A percentile compares a stretch with the other conserved stretches of the same genome.
Evolutionary conservation across 2,329 filamentous ascomycete genomes (phyloP).

Genomic region (Podosphaera aphanis): DNA sequence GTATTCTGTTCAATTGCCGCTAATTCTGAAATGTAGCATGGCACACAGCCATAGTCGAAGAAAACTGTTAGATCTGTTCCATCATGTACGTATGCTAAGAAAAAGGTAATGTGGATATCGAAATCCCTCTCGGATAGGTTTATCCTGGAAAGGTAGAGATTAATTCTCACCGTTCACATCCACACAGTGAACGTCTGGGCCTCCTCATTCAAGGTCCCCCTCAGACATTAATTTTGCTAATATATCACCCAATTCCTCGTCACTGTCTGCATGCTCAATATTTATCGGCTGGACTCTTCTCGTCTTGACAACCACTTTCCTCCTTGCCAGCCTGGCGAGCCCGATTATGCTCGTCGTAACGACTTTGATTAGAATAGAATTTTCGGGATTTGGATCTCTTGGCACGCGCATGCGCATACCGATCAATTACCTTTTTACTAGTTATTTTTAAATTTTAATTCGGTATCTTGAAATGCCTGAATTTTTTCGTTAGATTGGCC

Average conservation of each 20-base stretch:
- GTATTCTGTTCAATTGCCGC: not conserved
- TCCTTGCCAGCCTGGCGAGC: not conserved
- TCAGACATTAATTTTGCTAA: not conserved
- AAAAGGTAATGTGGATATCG: not conserved
- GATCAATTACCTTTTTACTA: not conserved
- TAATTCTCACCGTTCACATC: not conserved
- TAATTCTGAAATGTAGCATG: not conserved
- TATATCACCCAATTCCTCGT: not conserved
- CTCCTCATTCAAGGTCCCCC: not conserved
- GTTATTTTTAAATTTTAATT: not conserved
- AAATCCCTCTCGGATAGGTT: not conserved
- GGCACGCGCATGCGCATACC: not conserved
- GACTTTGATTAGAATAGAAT: not conserved
- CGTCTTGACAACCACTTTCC: not conserved
- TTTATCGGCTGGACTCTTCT: not conserved
- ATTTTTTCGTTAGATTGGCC: no score
- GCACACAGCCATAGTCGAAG: not conserved
- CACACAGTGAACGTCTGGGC: not conserved
- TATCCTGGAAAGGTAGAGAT: not conserved
- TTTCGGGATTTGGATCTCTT: not conserved
- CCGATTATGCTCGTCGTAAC: not conserved
- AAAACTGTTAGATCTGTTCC: not conserved
- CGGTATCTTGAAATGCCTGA: no score
- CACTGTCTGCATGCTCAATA: not conserved
- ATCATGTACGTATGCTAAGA: not conserved